These are phyloP conservation scores for Pseudogymnoascus sp. DNA, from an alignment of 2,329 filamentous ascomycete genomes.

Conservation along the genomic window DNA sequence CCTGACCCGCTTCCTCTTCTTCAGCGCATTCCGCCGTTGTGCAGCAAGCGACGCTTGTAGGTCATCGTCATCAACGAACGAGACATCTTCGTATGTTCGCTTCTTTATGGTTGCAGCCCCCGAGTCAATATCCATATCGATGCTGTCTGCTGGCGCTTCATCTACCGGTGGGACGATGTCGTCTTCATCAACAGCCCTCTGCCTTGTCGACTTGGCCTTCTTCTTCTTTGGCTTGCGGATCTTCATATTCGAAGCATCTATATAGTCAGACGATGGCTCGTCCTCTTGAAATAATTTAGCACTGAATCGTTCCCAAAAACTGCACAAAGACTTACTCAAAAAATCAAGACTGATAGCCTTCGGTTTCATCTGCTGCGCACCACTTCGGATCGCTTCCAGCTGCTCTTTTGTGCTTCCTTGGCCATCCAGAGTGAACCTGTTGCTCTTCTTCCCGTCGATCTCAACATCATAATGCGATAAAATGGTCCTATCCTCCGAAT, in stretches of 20 bases:
- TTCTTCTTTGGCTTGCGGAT: constrained; percentile 93
- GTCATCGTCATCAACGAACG: constrained; percentile 85
- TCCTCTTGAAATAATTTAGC: constrained; percentile 42
- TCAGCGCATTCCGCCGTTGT: constrained; percentile 77
- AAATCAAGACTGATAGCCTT: constrained; percentile 74
- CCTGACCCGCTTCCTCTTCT: constrained; percentile 80
- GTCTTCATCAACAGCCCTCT: constrained; percentile 59
- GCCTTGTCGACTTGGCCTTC: constrained; percentile 68
- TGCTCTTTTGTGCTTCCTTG: constrained; percentile 63
- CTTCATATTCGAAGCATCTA: constrained; percentile 80
- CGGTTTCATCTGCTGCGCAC: constrained; percentile 54
- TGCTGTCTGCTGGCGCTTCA: constrained; percentile 28
- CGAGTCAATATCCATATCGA: constrained; percentile 70
- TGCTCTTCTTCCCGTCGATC: constrained; percentile 81
- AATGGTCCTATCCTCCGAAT: constrained; percentile 58
- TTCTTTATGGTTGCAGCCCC: constrained; percentile 48
- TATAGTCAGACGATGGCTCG: constrained; percentile 72
- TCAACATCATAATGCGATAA: constrained; percentile 93
- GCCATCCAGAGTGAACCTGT: constrained; percentile 78
- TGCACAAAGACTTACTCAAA: constrained; percentile 35
- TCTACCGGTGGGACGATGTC: constrained; percentile 43
- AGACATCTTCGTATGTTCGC: constrained; percentile 55
- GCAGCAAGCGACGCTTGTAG: constrained; percentile 76
- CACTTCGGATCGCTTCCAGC: constrained; percentile 42
- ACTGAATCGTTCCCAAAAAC: constrained; percentile 11